A percentile compares a stretch with the other conserved stretches of the same genome.
Evolutionary conservation across 2,329 filamentous ascomycete species (phyloP).

Genomic region (Aspergillus cejpii): DNA sequence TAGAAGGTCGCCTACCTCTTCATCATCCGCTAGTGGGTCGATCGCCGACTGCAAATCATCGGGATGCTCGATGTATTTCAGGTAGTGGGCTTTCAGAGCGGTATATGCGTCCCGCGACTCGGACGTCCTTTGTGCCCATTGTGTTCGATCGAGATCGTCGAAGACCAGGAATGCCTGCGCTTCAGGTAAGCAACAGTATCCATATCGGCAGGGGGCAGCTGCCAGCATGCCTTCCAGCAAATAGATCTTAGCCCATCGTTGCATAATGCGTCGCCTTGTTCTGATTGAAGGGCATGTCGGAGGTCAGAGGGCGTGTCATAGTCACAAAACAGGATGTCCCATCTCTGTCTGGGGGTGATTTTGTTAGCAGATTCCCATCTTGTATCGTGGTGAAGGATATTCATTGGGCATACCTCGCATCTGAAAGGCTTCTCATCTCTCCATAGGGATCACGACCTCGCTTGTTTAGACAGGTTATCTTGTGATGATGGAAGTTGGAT

Average conservation of each 20-base stretch:
- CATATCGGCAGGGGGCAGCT: not conserved
- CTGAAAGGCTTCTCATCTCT: conserved; percentile 50
- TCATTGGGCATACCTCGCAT: conserved; percentile 50
- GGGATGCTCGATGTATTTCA: conserved; percentile 77
- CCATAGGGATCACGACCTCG: conserved; percentile 12
- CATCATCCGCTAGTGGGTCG: conserved; percentile 83
- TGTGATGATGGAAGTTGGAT: not conserved
- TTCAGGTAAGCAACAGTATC: conserved; percentile 18
- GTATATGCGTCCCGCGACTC: conserved; percentile 69
- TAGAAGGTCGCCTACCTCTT: conserved; percentile 47
- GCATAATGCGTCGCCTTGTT: conserved; percentile 57
- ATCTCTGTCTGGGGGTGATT: conserved; percentile 52
- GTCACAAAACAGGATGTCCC: conserved; percentile 55
- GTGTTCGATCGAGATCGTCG: conserved; percentile 55
- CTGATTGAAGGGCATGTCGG: conserved; percentile 57
- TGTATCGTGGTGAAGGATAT: not conserved
- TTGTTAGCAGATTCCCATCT: conserved; percentile 1
- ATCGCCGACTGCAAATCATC: conserved; percentile 66
- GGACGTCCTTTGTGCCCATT: conserved; percentile 62
- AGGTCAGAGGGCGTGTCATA: conserved; percentile 55
- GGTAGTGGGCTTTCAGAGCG: conserved; percentile 63
- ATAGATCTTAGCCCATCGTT: conserved; percentile 71
- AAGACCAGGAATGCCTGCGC: conserved; percentile 72
- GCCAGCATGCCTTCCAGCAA: conserved; percentile 73
- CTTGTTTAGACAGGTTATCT: not conserved